These are phyloP conservation scores for Fusarium penzigii DNA, from an alignment of 2,329 filamentous ascomycete genomes.

Conservation along the genomic window DNA sequence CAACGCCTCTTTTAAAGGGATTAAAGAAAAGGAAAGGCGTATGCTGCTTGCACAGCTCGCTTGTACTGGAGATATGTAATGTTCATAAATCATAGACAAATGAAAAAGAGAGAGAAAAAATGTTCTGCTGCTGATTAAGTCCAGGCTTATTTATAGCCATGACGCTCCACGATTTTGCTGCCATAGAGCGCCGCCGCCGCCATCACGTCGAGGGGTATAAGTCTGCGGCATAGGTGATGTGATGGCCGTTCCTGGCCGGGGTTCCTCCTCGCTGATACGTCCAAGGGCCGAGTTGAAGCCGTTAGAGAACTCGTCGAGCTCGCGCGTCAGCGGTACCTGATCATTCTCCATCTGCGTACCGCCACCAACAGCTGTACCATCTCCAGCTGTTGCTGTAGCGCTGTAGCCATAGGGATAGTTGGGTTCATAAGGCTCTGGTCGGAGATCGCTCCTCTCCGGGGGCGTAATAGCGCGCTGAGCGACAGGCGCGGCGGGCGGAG, in stretches of 20 bases:
- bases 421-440: slow-evolving; percentile 22
- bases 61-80: not conserved
- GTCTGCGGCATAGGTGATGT: slow-evolving; percentile 17
- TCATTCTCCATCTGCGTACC: slow-evolving; percentile 34
- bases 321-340: slow-evolving; percentile 42
- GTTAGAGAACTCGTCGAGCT: slow-evolving; percentile 47
- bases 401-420: slow-evolving; percentile 17
- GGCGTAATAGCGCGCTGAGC: slow-evolving; percentile 21
- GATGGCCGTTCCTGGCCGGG: slow-evolving; percentile 22
- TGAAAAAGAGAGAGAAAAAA: slow-evolving; percentile 31
- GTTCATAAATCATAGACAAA: slow-evolving; percentile 7
- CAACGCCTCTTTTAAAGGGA: not conserved
- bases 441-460: slow-evolving; percentile 11
- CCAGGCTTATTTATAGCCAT: slow-evolving; percentile 43
- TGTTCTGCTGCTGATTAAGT: slow-evolving; percentile 36
- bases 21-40: not conserved
- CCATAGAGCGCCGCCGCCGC: slow-evolving; percentile 48
- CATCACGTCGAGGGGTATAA: slow-evolving; percentile 25
- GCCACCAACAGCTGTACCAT: slow-evolving; percentile 22
- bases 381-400: slow-evolving; percentile 9
- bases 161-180: slow-evolving; percentile 54
- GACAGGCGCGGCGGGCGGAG: slow-evolving; percentile 15
- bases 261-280: slow-evolving; percentile 35
- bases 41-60: not conserved
- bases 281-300: slow-evolving; percentile 45